Evolutionary conservation across 129 eudicot genomes (phyloP).

Genomic region (Saussurea involucrata): DNA sequence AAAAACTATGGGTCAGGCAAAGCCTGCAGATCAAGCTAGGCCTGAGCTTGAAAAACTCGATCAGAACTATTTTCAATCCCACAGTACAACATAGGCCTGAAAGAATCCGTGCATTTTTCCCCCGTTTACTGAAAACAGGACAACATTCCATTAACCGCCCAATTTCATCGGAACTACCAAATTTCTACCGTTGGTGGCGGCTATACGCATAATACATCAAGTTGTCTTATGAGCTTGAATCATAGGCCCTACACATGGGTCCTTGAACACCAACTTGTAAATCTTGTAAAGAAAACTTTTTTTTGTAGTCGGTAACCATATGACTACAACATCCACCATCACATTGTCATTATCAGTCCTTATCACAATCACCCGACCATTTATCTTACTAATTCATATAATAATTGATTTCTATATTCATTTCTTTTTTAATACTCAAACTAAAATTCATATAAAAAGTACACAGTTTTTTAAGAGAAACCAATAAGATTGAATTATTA

Average conservation of each 20-base stretch:
- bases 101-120: not conserved
- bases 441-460: not conserved
- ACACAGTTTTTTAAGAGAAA: not conserved
- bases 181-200: not conserved
- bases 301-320: not conserved
- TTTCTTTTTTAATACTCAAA: not conserved
- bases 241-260: not conserved
- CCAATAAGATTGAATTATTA: not conserved
- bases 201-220: not conserved
- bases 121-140: not conserved
- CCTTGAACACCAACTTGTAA: not conserved
- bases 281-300: not conserved
- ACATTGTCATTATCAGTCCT: not conserved
- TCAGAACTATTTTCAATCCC: not conserved
- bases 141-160: not conserved
- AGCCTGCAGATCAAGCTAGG: no score
- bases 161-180: not conserved
- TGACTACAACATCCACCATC: not conserved
- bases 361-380: not conserved
- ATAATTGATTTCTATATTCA: not conserved
- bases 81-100: not conserved
- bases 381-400: not conserved
- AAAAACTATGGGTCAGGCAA: not conserved
- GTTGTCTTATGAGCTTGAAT: not conserved
- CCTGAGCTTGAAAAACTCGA: not conserved